A percentile compares a stretch with the other conserved stretches of the same genome.
Evolutionary conservation across 257 asterid genomes (phyloP).

Genomic region (Orobanche coerulescens): DNA sequence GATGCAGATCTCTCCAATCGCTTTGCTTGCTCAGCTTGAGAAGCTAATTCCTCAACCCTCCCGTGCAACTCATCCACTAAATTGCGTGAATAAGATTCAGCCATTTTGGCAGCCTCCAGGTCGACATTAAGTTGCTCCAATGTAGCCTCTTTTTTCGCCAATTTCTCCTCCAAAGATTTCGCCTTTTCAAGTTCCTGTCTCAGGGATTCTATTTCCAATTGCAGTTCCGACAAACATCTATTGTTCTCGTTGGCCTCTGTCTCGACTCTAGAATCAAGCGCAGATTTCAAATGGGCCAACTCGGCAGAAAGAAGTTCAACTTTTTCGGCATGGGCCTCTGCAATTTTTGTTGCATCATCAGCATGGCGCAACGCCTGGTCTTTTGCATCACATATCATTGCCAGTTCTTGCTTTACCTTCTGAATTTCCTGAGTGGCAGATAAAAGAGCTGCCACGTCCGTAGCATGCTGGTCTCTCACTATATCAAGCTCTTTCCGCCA

Average conservation of each 20-base stretch:
- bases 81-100: slow-evolving; percentile 61
- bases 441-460: slow-evolving; percentile 65
- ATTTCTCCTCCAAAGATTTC: slow-evolving; percentile 39
- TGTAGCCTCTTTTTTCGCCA: slow-evolving; percentile 59
- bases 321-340: slow-evolving; percentile 59
- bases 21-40: slow-evolving; percentile 65
- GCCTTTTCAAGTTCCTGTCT: slow-evolving; percentile 52
- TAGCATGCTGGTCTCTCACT: slow-evolving; percentile 64
- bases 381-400: slow-evolving; percentile 60
- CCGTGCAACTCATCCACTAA: slow-evolving; percentile 70
- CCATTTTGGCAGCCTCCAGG: slow-evolving; percentile 82
- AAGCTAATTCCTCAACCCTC: slow-evolving; percentile 50
- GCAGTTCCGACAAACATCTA: slow-evolving; percentile 47
- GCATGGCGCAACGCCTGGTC: slow-evolving; percentile 72
- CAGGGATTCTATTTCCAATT: slow-evolving; percentile 54
- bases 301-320: slow-evolving; percentile 73
- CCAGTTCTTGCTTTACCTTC: slow-evolving; percentile 62
- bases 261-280: slow-evolving; percentile 47
- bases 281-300: slow-evolving; percentile 55
- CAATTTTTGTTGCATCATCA: slow-evolving; percentile 66
- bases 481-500: slow-evolving; percentile 72
- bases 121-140: slow-evolving; percentile 77
- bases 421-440: slow-evolving; percentile 68
- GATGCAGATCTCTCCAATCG: slow-evolving; percentile 82
- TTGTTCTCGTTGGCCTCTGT: slow-evolving; percentile 50